These are phyloP conservation scores for Sporisorium sorghi DNA, from an alignment of 1,284 basidiomycete genomes.

Conservation along the genomic window DNA sequence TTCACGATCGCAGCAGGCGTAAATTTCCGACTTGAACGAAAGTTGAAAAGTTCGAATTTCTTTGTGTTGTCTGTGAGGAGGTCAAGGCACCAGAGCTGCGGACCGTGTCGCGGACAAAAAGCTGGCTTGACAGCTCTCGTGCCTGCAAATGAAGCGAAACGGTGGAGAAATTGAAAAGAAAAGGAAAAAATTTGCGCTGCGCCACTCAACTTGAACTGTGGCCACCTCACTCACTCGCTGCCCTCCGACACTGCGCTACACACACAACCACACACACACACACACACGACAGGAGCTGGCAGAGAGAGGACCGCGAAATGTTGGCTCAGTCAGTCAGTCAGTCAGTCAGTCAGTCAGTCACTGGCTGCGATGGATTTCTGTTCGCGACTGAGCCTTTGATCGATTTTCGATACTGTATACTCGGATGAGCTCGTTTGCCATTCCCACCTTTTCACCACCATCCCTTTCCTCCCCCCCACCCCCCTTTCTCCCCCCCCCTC, in stretches of 20 bases:
- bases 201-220: background rate
- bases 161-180: background rate
- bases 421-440: background rate
- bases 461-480: constrained; percentile 3
- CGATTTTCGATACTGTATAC: background rate
- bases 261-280: background rate
- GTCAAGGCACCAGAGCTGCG: constrained; percentile 7
- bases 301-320: background rate
- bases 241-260: no score
- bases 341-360: no score
- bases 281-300: background rate
- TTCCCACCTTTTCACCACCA: constrained; percentile 19
- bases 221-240: background rate
- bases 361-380: background rate
- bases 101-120: background rate
- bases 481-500: constrained; percentile 1
- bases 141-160: background rate
- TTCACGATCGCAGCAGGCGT: background rate
- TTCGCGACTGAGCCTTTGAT: constrained; percentile 31
- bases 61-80: background rate
- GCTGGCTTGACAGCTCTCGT: background rate
- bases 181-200: background rate
- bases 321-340: constrained; percentile 1
- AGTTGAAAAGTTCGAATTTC: constrained; percentile 1
- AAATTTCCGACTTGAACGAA: background rate